These are phyloP conservation scores for Pseudocercospora fijiensis DNA, from an alignment of 2,329 filamentous ascomycete genomes.

Conservation along the genomic window DNA sequence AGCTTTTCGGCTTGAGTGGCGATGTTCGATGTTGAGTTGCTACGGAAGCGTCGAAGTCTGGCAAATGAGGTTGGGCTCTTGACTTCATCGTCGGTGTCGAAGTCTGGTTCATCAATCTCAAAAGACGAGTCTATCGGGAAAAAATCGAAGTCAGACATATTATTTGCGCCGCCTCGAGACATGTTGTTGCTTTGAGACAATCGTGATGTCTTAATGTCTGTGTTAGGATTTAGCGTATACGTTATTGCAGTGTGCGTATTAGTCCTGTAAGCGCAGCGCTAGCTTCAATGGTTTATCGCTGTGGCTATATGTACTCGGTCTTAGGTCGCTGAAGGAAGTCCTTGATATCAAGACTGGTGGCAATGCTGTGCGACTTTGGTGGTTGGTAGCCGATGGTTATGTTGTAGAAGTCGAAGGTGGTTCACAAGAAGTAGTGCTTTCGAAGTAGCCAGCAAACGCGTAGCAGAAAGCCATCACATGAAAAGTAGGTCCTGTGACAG, in stretches of 20 bases:
- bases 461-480: not conserved
- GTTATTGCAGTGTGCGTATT: not conserved
- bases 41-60: not conserved
- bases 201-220: not conserved
- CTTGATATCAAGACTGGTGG: not conserved
- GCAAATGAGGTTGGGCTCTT: not conserved
- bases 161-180: not conserved
- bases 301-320: not conserved
- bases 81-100: not conserved
- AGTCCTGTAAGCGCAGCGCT: not conserved
- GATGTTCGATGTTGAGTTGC: not conserved
- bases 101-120: too few species aligned
- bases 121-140: not conserved
- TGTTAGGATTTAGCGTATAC: not conserved
- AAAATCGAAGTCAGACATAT: not conserved
- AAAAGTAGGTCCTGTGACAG: not conserved
- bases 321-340: not conserved
- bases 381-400: not conserved
- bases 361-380: not conserved
- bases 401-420: not conserved
- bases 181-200: not conserved
- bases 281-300: not conserved
- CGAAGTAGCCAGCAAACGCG: not conserved
- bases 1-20: not conserved
- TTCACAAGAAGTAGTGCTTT: not conserved